Percentiles rank a stretch among this genome's conserved stretches.
phyloP scores from a whole-genome alignment of 805 yeast genomes.

The Pichia heedii region DNA sequence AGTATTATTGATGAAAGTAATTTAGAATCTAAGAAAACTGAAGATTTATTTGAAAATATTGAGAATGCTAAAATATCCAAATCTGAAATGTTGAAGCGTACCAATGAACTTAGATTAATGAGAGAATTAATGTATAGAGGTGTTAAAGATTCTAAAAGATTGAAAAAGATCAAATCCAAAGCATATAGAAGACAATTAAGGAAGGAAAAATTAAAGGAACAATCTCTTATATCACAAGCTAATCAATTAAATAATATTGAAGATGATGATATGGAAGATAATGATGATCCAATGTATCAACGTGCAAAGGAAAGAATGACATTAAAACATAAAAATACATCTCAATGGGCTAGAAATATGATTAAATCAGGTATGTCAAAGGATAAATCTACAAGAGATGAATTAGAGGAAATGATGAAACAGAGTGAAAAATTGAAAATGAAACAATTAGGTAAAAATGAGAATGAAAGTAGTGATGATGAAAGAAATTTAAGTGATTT shows the following conservation, averaged over 20 bases:
- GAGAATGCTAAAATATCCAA: conserved; percentile 73
- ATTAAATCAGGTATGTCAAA: conserved; percentile 84
- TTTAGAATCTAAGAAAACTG: conserved; percentile 61
- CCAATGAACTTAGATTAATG: conserved; percentile 81
- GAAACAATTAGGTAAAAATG: conserved; percentile 51
- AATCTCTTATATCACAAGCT: conserved; percentile 56
- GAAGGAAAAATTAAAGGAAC: conserved; percentile 67
- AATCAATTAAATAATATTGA: conserved; percentile 28
- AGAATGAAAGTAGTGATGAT: conserved; percentile 31
- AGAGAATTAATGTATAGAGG: conserved; percentile 95
- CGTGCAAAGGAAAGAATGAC: conserved; percentile 92
- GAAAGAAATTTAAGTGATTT: conserved; percentile 41
- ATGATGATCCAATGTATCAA: conserved; percentile 57
- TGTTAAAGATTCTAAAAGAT: conserved; percentile 80
- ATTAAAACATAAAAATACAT: conserved; percentile 77
- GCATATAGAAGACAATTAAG: conserved; percentile 78
- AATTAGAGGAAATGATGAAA: conserved; percentile 88
- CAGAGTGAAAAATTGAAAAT: conserved; percentile 71
- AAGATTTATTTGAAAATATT: conserved; percentile 79
- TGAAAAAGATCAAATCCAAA: conserved; percentile 92
- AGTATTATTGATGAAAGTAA: conserved; percentile 55
- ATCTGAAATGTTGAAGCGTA: conserved; percentile 69
- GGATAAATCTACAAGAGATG: conserved; percentile 75
- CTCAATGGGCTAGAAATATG: conserved; percentile 88
- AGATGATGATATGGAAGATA: conserved; percentile 35